A percentile compares a stretch with the other conserved stretches of the same genome.
phyloP scores from a whole-genome alignment of 2,329 filamentous ascomycete species.

The Fusarium newnesense region DNA sequence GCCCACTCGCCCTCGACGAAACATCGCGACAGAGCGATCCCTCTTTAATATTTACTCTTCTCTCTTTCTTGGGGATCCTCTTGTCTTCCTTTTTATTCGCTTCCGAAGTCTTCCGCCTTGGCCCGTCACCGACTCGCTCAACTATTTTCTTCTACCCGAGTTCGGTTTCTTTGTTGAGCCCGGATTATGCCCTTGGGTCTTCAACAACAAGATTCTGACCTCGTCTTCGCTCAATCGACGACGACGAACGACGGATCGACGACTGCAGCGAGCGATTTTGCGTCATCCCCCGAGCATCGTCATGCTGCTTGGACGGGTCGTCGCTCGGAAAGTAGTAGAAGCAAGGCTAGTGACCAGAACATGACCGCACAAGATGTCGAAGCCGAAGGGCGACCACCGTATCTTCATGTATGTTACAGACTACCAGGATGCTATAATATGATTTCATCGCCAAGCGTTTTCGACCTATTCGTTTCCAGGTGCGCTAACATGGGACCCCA shows the following conservation, averaged over 20 bases:
- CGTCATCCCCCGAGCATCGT: conserved; percentile 42
- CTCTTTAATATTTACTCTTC: not conserved
- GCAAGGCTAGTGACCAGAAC: conserved; percentile 42
- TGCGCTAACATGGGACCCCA: conserved; percentile 33
- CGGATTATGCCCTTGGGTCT: conserved; percentile 44
- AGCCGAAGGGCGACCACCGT: conserved; percentile 56
- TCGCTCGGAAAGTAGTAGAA: conserved; percentile 42
- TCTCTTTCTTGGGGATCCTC: conserved; percentile 20
- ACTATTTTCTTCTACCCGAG: conserved; percentile 8
- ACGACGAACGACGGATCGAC: conserved; percentile 30
- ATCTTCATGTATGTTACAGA: conserved; percentile 53
- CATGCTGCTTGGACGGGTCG: conserved; percentile 47
- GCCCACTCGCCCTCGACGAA: conserved; percentile 5
- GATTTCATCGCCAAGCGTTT: not conserved
- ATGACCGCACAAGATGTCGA: conserved; percentile 54
- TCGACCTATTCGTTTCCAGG: conserved; percentile 1
- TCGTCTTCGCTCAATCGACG: conserved; percentile 38
- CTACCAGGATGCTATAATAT: not conserved
- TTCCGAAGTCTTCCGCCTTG: conserved; percentile 20
- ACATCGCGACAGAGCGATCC: conserved; percentile 15
- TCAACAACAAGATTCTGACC: conserved; percentile 37
- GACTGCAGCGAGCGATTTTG: conserved; percentile 36
- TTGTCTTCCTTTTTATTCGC: conserved; percentile 4
- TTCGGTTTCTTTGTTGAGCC: not conserved
- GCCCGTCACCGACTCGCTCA: conserved; percentile 21